Conservation (phyloP, 208 protist species). For the Tetramitus jugosus region DNA sequence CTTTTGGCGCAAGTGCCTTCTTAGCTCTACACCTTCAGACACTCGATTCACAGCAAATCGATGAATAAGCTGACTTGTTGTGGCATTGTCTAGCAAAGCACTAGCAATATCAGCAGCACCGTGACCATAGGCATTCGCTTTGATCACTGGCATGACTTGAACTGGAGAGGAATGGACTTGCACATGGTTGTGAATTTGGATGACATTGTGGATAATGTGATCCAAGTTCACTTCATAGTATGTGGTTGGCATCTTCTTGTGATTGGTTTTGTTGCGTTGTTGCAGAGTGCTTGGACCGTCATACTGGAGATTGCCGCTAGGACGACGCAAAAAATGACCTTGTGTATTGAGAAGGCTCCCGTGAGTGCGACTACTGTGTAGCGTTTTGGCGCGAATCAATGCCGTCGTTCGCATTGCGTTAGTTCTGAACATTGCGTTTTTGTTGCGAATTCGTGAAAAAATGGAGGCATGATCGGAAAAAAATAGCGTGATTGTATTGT, state of each 20-base stretch:
- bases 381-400: too few species aligned
- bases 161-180: neutral
- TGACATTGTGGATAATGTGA: neutral
- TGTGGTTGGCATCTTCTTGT: neutral
- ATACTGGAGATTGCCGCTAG: too few species aligned
- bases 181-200: neutral
- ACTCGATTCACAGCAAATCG: conserved; percentile 14
- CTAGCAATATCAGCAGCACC: neutral
- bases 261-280: too few species aligned
- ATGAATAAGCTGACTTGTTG: neutral
- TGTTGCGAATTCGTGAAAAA: too few species aligned
- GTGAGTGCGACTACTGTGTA: too few species aligned
- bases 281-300: too few species aligned
- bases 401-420: too few species aligned
- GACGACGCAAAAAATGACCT: too few species aligned
- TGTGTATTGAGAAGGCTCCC: too few species aligned
- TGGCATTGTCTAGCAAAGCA: neutral
- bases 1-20: neutral
- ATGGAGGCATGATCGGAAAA: too few species aligned
- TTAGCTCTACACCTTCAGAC: neutral
- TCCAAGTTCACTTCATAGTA: neutral
- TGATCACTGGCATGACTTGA: neutral
- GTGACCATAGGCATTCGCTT: conserved; percentile 10
- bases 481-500: too few species aligned
- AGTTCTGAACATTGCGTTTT: too few species aligned